Evolutionary conservation across 2,329 filamentous ascomycete species (phyloP).

Genomic region (Fusarium fracticaudum): DNA sequence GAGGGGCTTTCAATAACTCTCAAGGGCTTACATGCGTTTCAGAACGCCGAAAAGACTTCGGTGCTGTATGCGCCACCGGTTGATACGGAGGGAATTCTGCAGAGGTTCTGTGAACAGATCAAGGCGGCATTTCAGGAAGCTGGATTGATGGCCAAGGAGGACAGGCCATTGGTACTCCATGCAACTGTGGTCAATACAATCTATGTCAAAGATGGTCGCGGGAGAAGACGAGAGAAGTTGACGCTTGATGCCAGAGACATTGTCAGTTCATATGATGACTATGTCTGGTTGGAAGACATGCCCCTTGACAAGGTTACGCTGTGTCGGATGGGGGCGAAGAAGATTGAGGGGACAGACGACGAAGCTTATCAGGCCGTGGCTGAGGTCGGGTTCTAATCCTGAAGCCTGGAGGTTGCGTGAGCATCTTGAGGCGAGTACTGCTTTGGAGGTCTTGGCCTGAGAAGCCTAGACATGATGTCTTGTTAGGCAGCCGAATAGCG

Average conservation of each 20-base stretch:
- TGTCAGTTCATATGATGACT: conserved; percentile 69
- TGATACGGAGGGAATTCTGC: conserved; percentile 62
- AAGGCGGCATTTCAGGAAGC: conserved; percentile 62
- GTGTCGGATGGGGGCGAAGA: conserved; percentile 88
- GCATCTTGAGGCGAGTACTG: background rate
- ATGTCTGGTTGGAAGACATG: conserved; percentile 76
- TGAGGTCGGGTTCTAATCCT: conserved; percentile 53
- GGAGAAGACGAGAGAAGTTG: conserved; percentile 49
- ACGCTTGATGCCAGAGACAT: conserved; percentile 65
- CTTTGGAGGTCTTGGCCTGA: background rate
- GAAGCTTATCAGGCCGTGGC: conserved; percentile 64
- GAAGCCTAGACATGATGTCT: background rate
- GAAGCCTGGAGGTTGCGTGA: conserved; percentile 17
- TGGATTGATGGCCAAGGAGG: conserved; percentile 66
- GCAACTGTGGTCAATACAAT: conserved; percentile 89
- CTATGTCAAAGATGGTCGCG: conserved; percentile 65
- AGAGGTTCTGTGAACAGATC: conserved; percentile 67
- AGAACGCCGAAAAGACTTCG: conserved; percentile 62
- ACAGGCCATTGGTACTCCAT: conserved; percentile 76
- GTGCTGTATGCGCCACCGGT: conserved; percentile 72
- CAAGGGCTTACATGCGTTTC: conserved; percentile 69
- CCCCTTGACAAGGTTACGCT: conserved; percentile 77
- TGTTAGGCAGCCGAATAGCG: background rate
- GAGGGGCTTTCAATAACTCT: conserved; percentile 56
- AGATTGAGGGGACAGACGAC: conserved; percentile 62